A percentile compares a stretch with the other conserved stretches of the same genome.
Conservation (phyloP, 23 red algal genomes). For the Cyanidiococcus yangmingshanensis region DNA sequence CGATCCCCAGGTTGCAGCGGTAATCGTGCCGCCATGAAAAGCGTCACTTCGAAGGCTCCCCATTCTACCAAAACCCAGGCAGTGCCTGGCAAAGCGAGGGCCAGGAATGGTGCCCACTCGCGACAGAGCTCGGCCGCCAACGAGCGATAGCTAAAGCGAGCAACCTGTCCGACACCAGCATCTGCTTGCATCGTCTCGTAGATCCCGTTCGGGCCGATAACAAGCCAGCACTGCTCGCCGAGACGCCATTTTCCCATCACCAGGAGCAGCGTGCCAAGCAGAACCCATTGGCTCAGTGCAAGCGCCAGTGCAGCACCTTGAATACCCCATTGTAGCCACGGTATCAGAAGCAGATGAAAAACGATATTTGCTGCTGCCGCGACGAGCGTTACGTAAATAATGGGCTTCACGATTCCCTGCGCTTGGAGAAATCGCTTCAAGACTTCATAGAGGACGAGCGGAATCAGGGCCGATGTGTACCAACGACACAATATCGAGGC, state of each 20-base stretch:
- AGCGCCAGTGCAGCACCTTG: background rate
- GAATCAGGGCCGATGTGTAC: background rate
- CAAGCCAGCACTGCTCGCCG: constrained; percentile 6
- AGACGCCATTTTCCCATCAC: constrained; percentile 2
- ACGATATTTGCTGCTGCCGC: constrained; percentile 4
- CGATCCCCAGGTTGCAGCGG: background rate
- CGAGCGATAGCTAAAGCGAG: background rate
- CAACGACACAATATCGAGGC: background rate
- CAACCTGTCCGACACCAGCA: background rate
- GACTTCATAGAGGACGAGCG: background rate
- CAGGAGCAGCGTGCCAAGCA: background rate
- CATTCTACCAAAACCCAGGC: constrained; percentile 4
- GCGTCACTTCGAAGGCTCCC: constrained; percentile 15
- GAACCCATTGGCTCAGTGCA: background rate
- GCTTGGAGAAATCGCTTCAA: constrained; percentile 11
- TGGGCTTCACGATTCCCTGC: constrained; percentile 12
- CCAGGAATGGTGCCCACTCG: constrained; percentile 2
- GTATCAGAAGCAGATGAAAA: background rate
- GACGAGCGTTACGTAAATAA: constrained; percentile 5
- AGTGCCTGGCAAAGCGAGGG: background rate
- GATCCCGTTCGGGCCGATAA: background rate
- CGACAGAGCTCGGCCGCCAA: background rate
- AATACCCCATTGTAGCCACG: background rate
- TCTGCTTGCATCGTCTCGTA: background rate
- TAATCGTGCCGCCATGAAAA: constrained; percentile 13